Conservation (phyloP, 2,329 filamentous ascomycete species). For the Alternaria panax region DNA sequence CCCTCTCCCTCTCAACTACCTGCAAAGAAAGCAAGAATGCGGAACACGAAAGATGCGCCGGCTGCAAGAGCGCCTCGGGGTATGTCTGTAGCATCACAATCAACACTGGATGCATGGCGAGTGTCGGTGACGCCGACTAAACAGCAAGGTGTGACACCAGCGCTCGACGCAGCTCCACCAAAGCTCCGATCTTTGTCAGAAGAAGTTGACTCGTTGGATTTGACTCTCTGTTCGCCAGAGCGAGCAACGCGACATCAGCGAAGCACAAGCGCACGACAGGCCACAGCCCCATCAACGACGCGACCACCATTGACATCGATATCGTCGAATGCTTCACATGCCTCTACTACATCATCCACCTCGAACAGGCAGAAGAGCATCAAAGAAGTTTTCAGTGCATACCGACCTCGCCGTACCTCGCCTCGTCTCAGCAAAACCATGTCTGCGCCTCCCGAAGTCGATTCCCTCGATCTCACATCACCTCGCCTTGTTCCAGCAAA, state of each 20-base stretch:
- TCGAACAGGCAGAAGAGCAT: constrained; percentile 7
- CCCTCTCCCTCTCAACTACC: constrained; percentile 36
- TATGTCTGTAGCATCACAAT: constrained; percentile 32
- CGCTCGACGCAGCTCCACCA: constrained; percentile 16
- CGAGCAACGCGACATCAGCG: not conserved
- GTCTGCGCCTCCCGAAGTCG: constrained; percentile 14
- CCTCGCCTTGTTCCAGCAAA: constrained; percentile 5
- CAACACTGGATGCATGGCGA: constrained; percentile 43
- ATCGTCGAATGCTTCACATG: constrained; percentile 35
- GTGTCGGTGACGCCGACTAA: constrained; percentile 38
- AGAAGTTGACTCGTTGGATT: constrained; percentile 38
- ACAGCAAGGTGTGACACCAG: constrained; percentile 7
- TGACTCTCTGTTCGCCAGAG: constrained; percentile 38
- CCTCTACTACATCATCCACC: constrained; percentile 7
- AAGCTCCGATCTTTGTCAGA: constrained; percentile 22
- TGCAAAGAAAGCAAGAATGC: constrained; percentile 34
- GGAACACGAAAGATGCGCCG: constrained; percentile 5
- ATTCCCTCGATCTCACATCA: constrained; percentile 27
- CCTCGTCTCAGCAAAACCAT: constrained; percentile 31
- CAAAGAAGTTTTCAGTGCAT: constrained; percentile 4
- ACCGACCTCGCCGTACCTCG: constrained; percentile 28
- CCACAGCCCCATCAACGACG: constrained; percentile 4
- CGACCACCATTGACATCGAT: constrained; percentile 38
- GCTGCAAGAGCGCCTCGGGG: constrained; percentile 15
- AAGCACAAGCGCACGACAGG: constrained; percentile 2